Percentiles rank a stretch among this genome's conserved stretches.
Evolutionary conservation across 2,329 filamentous ascomycete species (phyloP).

Genomic region (Calonectria pseudoturangicola): DNA sequence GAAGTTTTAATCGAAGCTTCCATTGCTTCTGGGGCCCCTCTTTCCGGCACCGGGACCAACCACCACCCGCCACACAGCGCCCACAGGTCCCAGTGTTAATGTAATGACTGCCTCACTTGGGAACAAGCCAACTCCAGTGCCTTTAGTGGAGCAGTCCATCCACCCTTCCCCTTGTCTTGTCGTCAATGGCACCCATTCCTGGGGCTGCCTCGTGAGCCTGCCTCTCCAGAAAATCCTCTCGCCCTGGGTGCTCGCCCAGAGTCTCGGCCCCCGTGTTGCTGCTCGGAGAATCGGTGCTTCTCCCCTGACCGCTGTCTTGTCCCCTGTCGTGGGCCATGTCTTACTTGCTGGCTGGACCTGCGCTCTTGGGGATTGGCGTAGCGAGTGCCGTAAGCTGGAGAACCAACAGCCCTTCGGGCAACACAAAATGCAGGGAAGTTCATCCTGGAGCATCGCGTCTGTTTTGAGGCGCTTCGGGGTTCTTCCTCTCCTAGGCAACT

Average conservation of each 20-base stretch:
- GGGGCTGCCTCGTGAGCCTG: constrained; percentile 23
- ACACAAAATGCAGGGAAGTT: constrained; percentile 32
- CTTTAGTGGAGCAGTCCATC: constrained; percentile 26
- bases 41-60: constrained; percentile 17
- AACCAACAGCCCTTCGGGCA: constrained; percentile 49
- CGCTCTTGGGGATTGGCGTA: constrained; percentile 43
- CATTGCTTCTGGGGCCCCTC: constrained; percentile 40
- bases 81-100: neutral
- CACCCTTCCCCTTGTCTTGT: constrained; percentile 24
- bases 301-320: constrained; percentile 36
- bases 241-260: constrained; percentile 29
- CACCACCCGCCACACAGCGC: constrained; percentile 17
- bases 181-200: constrained; percentile 10
- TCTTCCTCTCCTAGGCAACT: constrained; percentile 46
- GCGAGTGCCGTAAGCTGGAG: constrained; percentile 38
- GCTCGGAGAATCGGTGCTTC: constrained; percentile 42
- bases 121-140: constrained; percentile 16
- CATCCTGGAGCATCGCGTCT: constrained; percentile 48
- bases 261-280: constrained; percentile 23
- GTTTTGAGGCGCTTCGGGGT: constrained; percentile 49
- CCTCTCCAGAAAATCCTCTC: constrained; percentile 24
- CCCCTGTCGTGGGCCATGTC: constrained; percentile 40
- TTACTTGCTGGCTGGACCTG: constrained; percentile 43
- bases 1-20: constrained; percentile 41
- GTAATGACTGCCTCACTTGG: constrained; percentile 20